phyloP scores from a whole-genome alignment of 371 early-diverging fungal species.

The Syncephalastrum monosporum region DNA sequence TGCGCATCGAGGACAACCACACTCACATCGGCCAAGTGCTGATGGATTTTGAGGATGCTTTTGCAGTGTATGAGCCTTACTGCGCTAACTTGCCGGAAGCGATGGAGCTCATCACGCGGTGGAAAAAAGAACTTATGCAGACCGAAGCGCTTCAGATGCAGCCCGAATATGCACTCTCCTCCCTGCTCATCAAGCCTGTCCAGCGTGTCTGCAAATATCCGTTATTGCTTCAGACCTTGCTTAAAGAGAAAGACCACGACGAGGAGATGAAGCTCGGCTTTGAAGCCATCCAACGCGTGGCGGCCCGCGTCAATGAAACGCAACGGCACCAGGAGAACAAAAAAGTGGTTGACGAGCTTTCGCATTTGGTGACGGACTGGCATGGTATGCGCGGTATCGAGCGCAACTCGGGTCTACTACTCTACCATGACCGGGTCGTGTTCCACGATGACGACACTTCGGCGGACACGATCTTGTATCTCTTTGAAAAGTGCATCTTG shows the following conservation, averaged over 20 bases:
- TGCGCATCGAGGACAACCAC: constrained; percentile 76
- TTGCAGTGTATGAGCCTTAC: constrained; percentile 92
- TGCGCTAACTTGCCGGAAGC: constrained; percentile 89
- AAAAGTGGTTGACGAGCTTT: constrained; percentile 70
- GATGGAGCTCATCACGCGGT: constrained; percentile 50
- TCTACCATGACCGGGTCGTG: constrained; percentile 81
- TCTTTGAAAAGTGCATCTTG: constrained; percentile 87
- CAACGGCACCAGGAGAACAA: constrained; percentile 85
- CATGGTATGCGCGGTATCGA: constrained; percentile 19
- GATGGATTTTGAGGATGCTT: constrained; percentile 78
- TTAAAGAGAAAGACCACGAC: constrained; percentile 64
- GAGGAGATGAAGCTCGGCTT: constrained; percentile 77
- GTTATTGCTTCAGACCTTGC: constrained; percentile 80
- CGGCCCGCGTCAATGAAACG: constrained; percentile 90
- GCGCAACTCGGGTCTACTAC: constrained; percentile 75
- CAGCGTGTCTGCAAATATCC: constrained; percentile 97
- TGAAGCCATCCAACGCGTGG: constrained; percentile 79
- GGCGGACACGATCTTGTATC: constrained; percentile 72
- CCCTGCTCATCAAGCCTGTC: constrained; percentile 93
- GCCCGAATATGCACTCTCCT: constrained; percentile 81
- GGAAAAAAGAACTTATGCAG: constrained; percentile 45
- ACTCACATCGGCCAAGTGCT: constrained; percentile 80
- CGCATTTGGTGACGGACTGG: constrained; percentile 61
- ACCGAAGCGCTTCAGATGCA: constrained; percentile 66
- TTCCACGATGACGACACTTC: constrained; percentile 69